Percentiles rank a stretch among this genome's conserved stretches.
Evolutionary conservation across 1,139 yeast genomes (phyloP).

Genomic region (Debaryomycetaceae sp.): DNA sequence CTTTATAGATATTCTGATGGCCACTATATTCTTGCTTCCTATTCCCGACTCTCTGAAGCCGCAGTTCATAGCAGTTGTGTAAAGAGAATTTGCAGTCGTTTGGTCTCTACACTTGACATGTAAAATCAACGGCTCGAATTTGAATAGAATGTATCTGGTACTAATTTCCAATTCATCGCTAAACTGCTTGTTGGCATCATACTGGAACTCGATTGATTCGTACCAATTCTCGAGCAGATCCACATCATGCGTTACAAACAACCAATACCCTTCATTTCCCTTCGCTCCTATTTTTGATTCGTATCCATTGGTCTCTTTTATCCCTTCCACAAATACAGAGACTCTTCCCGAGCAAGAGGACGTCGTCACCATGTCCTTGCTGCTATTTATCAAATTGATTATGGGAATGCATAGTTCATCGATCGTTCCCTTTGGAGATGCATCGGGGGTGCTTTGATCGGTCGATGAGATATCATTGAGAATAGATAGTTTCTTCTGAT

Average conservation of each 20-base stretch:
- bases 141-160: slow-evolving; percentile 61
- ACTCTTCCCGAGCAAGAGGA: slow-evolving; percentile 88
- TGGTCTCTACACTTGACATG: slow-evolving; percentile 76
- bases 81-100: slow-evolving; percentile 56
- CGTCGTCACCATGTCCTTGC: slow-evolving; percentile 72
- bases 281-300: slow-evolving; percentile 67
- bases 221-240: slow-evolving; percentile 53
- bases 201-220: slow-evolving; percentile 24
- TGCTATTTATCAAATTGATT: slow-evolving; percentile 60
- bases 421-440: slow-evolving; percentile 82
- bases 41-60: slow-evolving; percentile 89
- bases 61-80: slow-evolving; percentile 71
- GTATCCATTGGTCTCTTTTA: slow-evolving; percentile 17
- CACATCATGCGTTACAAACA: slow-evolving; percentile 73
- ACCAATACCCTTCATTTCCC: slow-evolving; percentile 81
- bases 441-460: slow-evolving; percentile 49
- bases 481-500: slow-evolving; percentile 63
- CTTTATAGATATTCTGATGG: slow-evolving; percentile 66
- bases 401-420: slow-evolving; percentile 72
- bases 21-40: slow-evolving; percentile 76
- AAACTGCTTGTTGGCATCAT: slow-evolving; percentile 7
- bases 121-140: slow-evolving; percentile 79
- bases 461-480: slow-evolving; percentile 50
- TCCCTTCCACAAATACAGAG: slow-evolving; percentile 75
- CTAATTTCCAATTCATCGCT: slow-evolving; percentile 8